A percentile compares a stretch with the other conserved stretches of the same genome.
phyloP scores from a whole-genome alignment of 2,329 filamentous ascomycete genomes.

The Aspergillus texensis region DNA sequence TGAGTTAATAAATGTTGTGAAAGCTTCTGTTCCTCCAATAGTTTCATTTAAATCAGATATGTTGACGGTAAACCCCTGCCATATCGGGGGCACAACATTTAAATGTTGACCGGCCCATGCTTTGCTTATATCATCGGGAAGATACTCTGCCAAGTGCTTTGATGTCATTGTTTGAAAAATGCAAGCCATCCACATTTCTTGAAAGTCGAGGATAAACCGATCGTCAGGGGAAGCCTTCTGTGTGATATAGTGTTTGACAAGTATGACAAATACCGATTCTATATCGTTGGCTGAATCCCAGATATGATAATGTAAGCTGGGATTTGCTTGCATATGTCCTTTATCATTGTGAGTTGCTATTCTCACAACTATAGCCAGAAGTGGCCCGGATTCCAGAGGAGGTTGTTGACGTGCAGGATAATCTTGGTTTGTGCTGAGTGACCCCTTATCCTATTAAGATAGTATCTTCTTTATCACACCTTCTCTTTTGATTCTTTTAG shows the following conservation, averaged over 20 bases:
- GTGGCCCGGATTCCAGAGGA: not conserved
- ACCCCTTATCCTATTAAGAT: not conserved
- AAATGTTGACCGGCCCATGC: constrained; percentile 15
- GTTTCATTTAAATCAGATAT: not conserved
- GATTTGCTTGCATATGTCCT: not conserved
- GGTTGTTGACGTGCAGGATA: not conserved
- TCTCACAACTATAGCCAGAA: constrained; percentile 13
- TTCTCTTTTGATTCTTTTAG: not conserved
- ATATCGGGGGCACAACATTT: constrained; percentile 17
- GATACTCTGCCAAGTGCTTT: constrained; percentile 10
- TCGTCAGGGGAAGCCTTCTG: not conserved
- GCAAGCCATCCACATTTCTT: constrained; percentile 17
- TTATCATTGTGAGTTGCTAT: constrained; percentile 13
- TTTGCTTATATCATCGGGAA: not conserved
- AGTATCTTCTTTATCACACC: not conserved
- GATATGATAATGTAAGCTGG: constrained; percentile 13
- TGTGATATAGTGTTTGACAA: not conserved
- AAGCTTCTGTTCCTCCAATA: not conserved
- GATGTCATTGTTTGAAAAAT: constrained; percentile 14
- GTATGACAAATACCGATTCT: constrained; percentile 16
- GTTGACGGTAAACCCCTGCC: constrained; percentile 9
- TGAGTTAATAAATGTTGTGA: not conserved
- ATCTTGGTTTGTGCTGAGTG: not conserved
- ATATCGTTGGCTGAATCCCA: constrained; percentile 14
- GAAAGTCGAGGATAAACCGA: constrained; percentile 12